Base-by-base conservation (phyloP, 1,139 yeast genomes). In the Lodderomyces margitis region DNA sequence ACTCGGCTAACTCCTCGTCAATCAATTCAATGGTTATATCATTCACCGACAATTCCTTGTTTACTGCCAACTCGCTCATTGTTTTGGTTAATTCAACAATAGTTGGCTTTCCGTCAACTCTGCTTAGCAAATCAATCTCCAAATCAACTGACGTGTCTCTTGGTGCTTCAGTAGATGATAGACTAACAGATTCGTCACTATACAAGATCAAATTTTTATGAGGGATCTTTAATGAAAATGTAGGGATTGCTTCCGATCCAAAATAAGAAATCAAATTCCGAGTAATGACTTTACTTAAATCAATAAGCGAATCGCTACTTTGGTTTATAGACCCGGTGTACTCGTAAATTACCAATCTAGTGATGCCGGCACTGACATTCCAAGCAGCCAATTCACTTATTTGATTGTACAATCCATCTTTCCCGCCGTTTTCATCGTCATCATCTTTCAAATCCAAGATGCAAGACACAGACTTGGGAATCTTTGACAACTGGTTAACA, bases 21-120 rank as follows among this genome's bases (percentile, higher is more conserved):
- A 92, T 78, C 42, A 86, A 71, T 32, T 80, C 82, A 48, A 87
- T 77, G 15, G 86, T 82, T 50, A 92, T 79, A 51, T 89, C 95
- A 21, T 74, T 66, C 8, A 81, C 61, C n/a, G 74, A 62, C 45
- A 92, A 64, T 52, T 84, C 88, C 36, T 79, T 73, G 40, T 74
- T 71, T 16, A 70, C 66, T 9, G 91, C 86, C 49, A 88, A 69
- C 44, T 83, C 89, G 36, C 95, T 81, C 80, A 91, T 81, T 27
- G 95, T 87, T 54, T 79, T 83, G 17, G 98, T 85, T 46, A 94
- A 72, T 52, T 88, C 96, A 27, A 89, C 92, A 47, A 92, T 80
- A 15, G 96, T 84, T 42, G 89, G 85, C 49, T 95, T 82, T 5
- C 99, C 98, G 59, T 94, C 98, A 37, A 81, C 78, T 37, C 76